These are phyloP conservation scores for Seiridium unicorne DNA, from an alignment of 2,329 filamentous ascomycete genomes.

Conservation along the genomic window DNA sequence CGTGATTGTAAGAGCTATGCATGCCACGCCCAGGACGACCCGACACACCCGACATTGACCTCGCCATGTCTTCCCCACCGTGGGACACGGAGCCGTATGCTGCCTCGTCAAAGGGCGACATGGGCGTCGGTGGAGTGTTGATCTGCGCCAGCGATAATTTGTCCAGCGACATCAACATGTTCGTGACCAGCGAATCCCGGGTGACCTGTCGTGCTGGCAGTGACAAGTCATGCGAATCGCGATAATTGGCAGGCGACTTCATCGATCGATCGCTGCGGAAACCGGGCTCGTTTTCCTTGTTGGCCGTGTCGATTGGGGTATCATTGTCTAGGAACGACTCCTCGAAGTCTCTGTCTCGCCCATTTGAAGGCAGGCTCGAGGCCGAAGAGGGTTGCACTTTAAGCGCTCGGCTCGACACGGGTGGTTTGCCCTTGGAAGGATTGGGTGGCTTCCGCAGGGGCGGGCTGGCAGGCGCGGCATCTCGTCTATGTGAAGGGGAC, in stretches of 20 bases:
- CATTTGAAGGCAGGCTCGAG: slow-evolving; percentile 14
- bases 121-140: slow-evolving; percentile 25
- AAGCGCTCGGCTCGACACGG: slow-evolving; percentile 31
- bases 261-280: slow-evolving; percentile 23
- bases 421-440: slow-evolving; percentile 29
- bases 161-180: slow-evolving; percentile 92
- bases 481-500: slow-evolving; percentile 11
- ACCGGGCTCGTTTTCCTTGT: slow-evolving; percentile 27
- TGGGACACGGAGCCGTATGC: slow-evolving; percentile 24
- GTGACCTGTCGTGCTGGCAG: slow-evolving; percentile 74
- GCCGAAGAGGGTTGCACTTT: slow-evolving; percentile 19
- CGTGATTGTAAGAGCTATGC: slow-evolving; percentile 15
- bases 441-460: slow-evolving; percentile 23
- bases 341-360: slow-evolving; percentile 15
- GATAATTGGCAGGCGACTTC: slow-evolving; percentile 30
- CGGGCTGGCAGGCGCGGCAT: slow-evolving; percentile 26
- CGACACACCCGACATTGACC: slow-evolving; percentile 24
- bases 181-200: slow-evolving; percentile 88
- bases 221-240: slow-evolving; percentile 82
- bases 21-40: slow-evolving; percentile 17
- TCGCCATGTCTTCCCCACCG: slow-evolving; percentile 21
- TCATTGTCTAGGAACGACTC: slow-evolving; percentile 29
- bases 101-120: slow-evolving; percentile 33
- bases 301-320: slow-evolving; percentile 18
- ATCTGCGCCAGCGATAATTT: slow-evolving; percentile 64